Evolutionary conservation across 2,329 filamentous ascomycete species (phyloP), one percentile per base, ranked within the genome.

Genomic region (Penicillium sp.): DNA sequence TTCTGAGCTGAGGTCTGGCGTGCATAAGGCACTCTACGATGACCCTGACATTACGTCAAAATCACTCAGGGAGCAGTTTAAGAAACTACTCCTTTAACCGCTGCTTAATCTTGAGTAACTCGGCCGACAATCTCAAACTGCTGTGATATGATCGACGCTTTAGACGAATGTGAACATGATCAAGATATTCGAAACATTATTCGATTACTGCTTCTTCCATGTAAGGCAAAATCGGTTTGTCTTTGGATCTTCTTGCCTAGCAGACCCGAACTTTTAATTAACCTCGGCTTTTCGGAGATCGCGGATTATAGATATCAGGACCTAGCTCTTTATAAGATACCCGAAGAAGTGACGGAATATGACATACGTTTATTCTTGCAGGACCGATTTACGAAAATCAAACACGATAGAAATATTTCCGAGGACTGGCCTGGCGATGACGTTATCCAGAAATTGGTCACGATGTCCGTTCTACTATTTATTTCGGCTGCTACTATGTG

Each of bases 31-130:
- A 24, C 55, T 75, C 56, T 27, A 63, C 0, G n/a, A 60, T 16
- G 62, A 71, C 54, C 69, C 64, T 22, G 56, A 60, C 27, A 70
- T 75, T 49, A 51, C 60, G 1, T 52, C 50, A 50, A 70, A 70
- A 59, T 57, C 64, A 4, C 62, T 74, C 1, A 54, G 39, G 6
- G 62, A 72, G n/a, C 71, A 75, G 22, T 74, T 69, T 53, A 31
- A 68, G 0, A 60, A 69, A 40, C 61, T 74, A 13, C 46, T 74
- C 11, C 60, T 67, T 51, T 54, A 62, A 35, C 72, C 70, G 16
- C 44, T 74, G 7, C 54, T 60, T 4, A 5, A 39, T 1, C 27
- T 61, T 36, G 18, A 61, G 22, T 54, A 53, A 50, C 46, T 36
- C n/a, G 55, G 18, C 19, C 18, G 35, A 55, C 13, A 39, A 50